Conservation (phyloP, 2,329 filamentous ascomycete genomes). For the Exophiala sp. region DNA sequence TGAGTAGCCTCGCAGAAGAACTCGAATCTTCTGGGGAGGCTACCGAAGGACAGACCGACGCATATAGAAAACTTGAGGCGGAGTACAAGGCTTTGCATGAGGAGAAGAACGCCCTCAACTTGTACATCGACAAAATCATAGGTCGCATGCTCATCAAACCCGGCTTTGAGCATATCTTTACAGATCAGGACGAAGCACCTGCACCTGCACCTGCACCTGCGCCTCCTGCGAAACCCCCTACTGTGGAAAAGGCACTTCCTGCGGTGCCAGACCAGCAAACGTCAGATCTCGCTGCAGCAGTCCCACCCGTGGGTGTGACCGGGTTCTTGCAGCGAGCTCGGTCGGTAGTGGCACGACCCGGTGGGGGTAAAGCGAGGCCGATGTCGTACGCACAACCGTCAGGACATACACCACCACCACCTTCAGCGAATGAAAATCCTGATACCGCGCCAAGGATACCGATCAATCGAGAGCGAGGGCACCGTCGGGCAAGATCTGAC, state of each 20-base stretch:
- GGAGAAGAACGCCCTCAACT: constrained; percentile 92
- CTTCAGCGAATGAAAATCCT: constrained; percentile 44
- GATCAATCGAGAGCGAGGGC: constrained; percentile 36
- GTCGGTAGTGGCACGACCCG: constrained; percentile 51
- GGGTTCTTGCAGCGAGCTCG: constrained; percentile 58
- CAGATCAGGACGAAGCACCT: constrained; percentile 37
- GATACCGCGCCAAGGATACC: constrained; percentile 49
- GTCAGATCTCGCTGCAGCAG: constrained; percentile 63
- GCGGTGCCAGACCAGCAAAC: constrained; percentile 68
- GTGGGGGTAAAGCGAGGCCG: constrained; percentile 28
- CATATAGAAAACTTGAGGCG: constrained; percentile 66
- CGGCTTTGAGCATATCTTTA: constrained; percentile 75
- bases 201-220: constrained; percentile 3
- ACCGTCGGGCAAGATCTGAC: constrained; percentile 51
- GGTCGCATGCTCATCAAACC: constrained; percentile 90
- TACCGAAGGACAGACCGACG: constrained; percentile 58
- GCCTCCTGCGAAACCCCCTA: constrained; percentile 40
- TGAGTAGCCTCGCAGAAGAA: constrained; percentile 76
- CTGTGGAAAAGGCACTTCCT: constrained; percentile 77
- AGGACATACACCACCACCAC: constrained; percentile 11
- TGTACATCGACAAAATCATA: constrained; percentile 99
- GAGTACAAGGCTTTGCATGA: constrained; percentile 80
- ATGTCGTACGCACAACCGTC: constrained; percentile 42
- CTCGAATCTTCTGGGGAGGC: constrained; percentile 65
- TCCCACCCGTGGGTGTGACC: constrained; percentile 44